Evolutionary conservation across 805 yeast species (phyloP).

Genomic region (Metschnikowia santaceciliae): DNA sequence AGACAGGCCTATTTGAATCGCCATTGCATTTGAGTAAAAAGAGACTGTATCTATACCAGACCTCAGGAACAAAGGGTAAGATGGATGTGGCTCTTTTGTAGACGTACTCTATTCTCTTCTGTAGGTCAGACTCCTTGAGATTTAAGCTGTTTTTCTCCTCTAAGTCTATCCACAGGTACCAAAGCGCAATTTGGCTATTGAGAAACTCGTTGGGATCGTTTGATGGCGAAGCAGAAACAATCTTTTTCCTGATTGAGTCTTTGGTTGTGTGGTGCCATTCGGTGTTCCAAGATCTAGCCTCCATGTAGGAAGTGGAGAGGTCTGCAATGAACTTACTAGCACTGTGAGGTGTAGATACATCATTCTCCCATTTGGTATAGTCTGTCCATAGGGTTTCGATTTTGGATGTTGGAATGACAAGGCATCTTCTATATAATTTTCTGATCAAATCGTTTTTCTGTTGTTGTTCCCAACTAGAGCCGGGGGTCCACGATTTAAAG

Average conservation of each 20-base stretch:
- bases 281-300: slow-evolving; percentile 69
- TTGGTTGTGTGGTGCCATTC: slow-evolving; percentile 63
- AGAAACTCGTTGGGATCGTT: slow-evolving; percentile 21
- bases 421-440: slow-evolving; percentile 62
- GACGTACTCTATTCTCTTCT: slow-evolving; percentile 63
- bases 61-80: slow-evolving; percentile 62
- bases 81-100: slow-evolving; percentile 64
- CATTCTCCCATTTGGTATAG: slow-evolving; percentile 82
- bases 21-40: slow-evolving; percentile 31
- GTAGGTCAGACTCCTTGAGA: slow-evolving; percentile 43
- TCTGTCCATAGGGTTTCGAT: slow-evolving; percentile 77
- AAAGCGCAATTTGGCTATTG: slow-evolving; percentile 46
- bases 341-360: slow-evolving; percentile 57
- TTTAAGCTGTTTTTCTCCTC: slow-evolving; percentile 70
- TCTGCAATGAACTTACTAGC: slow-evolving; percentile 85
- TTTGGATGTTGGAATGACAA: slow-evolving; percentile 71
- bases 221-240: slow-evolving; percentile 24
- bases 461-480: slow-evolving; percentile 78
- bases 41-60: slow-evolving; percentile 66
- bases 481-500: slow-evolving; percentile 72
- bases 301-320: slow-evolving; percentile 79
- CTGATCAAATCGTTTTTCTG: slow-evolving; percentile 75
- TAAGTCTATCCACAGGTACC: slow-evolving; percentile 78
- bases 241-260: slow-evolving; percentile 42
- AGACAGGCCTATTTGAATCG: slow-evolving; percentile 37